These are phyloP conservation scores for Annulohypoxylon nitens DNA, from an alignment of 495 filamentous ascomycete species.

Conservation along the genomic window DNA sequence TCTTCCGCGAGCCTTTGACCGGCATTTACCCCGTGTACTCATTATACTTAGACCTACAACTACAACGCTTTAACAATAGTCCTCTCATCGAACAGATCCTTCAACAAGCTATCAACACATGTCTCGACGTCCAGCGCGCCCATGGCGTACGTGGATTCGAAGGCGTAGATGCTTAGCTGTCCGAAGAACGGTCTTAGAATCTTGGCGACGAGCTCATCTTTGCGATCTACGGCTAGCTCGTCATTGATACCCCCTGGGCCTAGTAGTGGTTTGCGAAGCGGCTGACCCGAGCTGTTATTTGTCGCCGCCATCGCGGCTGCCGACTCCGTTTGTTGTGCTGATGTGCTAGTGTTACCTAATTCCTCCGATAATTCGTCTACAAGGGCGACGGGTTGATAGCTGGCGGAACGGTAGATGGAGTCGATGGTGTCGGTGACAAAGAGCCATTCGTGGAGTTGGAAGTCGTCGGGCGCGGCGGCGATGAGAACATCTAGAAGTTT, in stretches of 20 bases:
- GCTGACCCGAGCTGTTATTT: slow-evolving; percentile 15
- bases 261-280: slow-evolving; percentile 60
- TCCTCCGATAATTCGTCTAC: slow-evolving; percentile 89
- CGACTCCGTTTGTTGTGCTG: slow-evolving; percentile 47
- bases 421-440: slow-evolving; percentile 98
- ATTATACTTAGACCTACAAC: slow-evolving; percentile 8
- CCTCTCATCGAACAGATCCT: slow-evolving; percentile 86
- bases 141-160: slow-evolving; percentile 93
- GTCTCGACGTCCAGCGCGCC: slow-evolving; percentile 73
- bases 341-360: slow-evolving; percentile 65
- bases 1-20: background rate
- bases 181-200: slow-evolving; percentile 90
- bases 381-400: slow-evolving; percentile 79
- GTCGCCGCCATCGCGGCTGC: slow-evolving; percentile 48
- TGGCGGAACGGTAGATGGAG: slow-evolving; percentile 86
- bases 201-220: slow-evolving; percentile 78
- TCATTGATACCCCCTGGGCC: slow-evolving; percentile 64
- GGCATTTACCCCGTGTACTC: background rate
- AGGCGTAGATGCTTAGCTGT: slow-evolving; percentile 89
- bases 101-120: slow-evolving; percentile 77
- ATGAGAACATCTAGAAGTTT: slow-evolving; percentile 91
- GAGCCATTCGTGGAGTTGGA: slow-evolving; percentile 95
- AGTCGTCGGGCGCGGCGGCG: slow-evolving; percentile 90
- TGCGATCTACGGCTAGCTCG: slow-evolving; percentile 64
- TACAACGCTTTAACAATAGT: slow-evolving; percentile 69